Evolutionary conservation across 2,329 filamentous ascomycete genomes (phyloP), one percentile per base, ranked within the genome.

Genomic region (Macroventuria anomochaeta): DNA sequence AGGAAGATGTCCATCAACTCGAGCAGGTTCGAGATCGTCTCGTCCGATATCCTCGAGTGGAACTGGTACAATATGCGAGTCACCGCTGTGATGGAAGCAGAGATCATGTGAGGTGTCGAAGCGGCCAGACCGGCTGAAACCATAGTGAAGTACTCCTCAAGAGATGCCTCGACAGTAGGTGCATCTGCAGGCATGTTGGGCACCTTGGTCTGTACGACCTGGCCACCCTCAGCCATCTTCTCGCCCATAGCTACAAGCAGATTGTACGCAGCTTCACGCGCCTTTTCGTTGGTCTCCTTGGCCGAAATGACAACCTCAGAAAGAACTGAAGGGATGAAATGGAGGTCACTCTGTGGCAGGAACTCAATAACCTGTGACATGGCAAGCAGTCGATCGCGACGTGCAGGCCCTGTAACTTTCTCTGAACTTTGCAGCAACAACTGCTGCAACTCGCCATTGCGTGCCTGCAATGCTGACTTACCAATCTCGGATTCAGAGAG

Each of bases 61-160:
- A 96, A 99, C 71, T 97, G 90, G 76, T 93, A 97, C 25, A 99
- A 84, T 21, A 97, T 87, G n/a, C 95, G 86, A 12, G 92, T 95
- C 31, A 99, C 84, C 12, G 95, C 93, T 0, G 92, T 97, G 71
- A 99, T 93, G n/a, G 91, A 92, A 0, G 95, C 95, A 6, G 91
- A 96, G 58, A 97, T 93, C 92, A 97, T 97, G 78, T 97, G 93
- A 26, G 95, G 93, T 10, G 92, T 93, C 65, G 88, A 89, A 51
- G 93, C 93, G 2, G 93, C 95, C 46, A 99, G 84, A 77, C 95
- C 95, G 41, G 95, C 95, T 62, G 91, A 96, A 25, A 97, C 90
- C 95, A 99, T 99, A 49, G 93, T 97, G 79, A 97, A 91, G 77
- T 92, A 97, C 75, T 97, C 95, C 68, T 97, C 93, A 31, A 99